phyloP scores from a whole-genome alignment of 1,284 basidiomycete species.

The Sparassis latifolia region DNA sequence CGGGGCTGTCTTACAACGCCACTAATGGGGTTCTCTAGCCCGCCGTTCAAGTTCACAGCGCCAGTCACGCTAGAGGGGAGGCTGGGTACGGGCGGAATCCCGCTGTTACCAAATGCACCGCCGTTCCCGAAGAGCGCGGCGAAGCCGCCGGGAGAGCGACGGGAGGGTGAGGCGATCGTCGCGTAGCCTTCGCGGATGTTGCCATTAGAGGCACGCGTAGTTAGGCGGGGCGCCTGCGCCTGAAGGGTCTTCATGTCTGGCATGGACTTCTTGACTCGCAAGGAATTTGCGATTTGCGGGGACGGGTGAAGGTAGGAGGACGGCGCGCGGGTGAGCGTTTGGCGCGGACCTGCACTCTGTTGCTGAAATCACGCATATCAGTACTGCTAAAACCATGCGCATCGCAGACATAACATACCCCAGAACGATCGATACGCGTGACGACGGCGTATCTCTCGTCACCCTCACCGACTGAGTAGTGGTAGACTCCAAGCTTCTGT shows the following conservation, averaged over 20 bases:
- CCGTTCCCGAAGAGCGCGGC: slow-evolving; percentile 58
- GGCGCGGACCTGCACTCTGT: slow-evolving; percentile 29
- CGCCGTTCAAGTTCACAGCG: slow-evolving; percentile 30
- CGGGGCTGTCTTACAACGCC: slow-evolving; percentile 76
- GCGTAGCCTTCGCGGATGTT: slow-evolving; percentile 89
- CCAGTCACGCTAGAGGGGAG: slow-evolving; percentile 54
- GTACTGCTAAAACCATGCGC: neutral
- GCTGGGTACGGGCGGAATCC: slow-evolving; percentile 71
- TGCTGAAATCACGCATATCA: slow-evolving; percentile 16
- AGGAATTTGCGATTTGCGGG: slow-evolving; percentile 43
- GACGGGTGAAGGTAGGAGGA: slow-evolving; percentile 61
- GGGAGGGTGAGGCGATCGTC: slow-evolving; percentile 78
- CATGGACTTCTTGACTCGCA: slow-evolving; percentile 95
- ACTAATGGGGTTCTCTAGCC: slow-evolving; percentile 34
- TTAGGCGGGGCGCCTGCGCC: slow-evolving; percentile 73
- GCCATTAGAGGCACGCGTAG: slow-evolving; percentile 80
- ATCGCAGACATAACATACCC: slow-evolving; percentile 34
- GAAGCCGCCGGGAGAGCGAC: slow-evolving; percentile 65
- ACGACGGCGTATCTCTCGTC: slow-evolving; percentile 93
- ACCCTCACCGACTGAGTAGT: slow-evolving; percentile 90
- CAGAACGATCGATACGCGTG: slow-evolving; percentile 74
- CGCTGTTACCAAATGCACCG: slow-evolving; percentile 35
- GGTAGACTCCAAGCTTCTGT: slow-evolving; percentile 91
- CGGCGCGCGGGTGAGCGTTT: slow-evolving; percentile 69
- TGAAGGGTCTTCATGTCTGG: slow-evolving; percentile 86